These are phyloP conservation scores for Aurinia saxatilis DNA, from an alignment of 345 rosid genomes.

Conservation along the genomic window DNA sequence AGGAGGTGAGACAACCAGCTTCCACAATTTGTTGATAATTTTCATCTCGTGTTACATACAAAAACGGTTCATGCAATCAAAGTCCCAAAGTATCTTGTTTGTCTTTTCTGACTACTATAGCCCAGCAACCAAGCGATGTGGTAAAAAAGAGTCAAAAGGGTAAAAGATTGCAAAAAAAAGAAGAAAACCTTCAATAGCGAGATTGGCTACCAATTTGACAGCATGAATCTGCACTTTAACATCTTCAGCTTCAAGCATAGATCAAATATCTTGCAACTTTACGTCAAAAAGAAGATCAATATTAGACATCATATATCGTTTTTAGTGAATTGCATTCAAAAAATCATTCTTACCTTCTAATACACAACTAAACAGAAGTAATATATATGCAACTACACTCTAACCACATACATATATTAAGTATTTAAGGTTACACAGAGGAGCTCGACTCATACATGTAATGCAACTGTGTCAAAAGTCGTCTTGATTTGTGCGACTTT, in stretches of 20 bases:
- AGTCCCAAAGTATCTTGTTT: too few species aligned
- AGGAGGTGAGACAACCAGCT: too few species aligned
- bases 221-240: slow-evolving; percentile 93
- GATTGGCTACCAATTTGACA: slow-evolving; percentile 96
- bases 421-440: not conserved
- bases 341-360: too few species aligned
- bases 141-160: not conserved
- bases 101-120: too few species aligned
- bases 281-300: slow-evolving; percentile 31
- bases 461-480: not conserved
- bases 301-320: not conserved
- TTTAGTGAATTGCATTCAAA: too few species aligned
- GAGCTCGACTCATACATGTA: not conserved
- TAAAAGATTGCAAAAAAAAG: slow-evolving; percentile 11
- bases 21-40: too few species aligned
- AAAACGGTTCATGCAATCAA: too few species aligned
- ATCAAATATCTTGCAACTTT: slow-evolving; percentile 88
- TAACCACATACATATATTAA: not conserved
- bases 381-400: too few species aligned
- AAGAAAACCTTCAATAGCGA: slow-evolving; percentile 86
- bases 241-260: slow-evolving; percentile 95
- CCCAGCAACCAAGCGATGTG: too few species aligned
- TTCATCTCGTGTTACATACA: too few species aligned
- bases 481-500: not conserved
- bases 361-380: too few species aligned